Percentiles rank a stretch among this genome's conserved stretches.
phyloP scores from a whole-genome alignment of 176 grass and related monocot genomes.

The Dendrocalamus sinicus region DNA sequence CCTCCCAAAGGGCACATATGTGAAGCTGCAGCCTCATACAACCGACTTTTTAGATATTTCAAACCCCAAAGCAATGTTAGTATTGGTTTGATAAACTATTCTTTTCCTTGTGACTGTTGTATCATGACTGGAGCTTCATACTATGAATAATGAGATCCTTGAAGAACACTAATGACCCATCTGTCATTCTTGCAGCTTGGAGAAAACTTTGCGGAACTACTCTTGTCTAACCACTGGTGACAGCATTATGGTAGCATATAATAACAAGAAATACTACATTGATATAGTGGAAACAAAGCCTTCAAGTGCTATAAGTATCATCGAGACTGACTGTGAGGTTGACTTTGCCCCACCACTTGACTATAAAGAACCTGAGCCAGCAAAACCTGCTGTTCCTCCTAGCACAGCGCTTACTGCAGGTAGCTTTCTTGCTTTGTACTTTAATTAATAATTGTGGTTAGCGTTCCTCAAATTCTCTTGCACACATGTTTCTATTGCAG shows the following conservation, averaged over 20 bases:
- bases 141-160: neutral
- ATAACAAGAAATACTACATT: constrained; percentile 99
- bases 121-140: constrained; percentile 2
- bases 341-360: constrained; percentile 99
- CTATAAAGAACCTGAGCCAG: constrained; percentile 81
- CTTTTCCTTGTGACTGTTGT: constrained; percentile 16
- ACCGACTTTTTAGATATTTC: constrained; percentile 95
- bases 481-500: constrained; percentile 27
- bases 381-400: constrained; percentile 54
- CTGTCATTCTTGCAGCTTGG: constrained; percentile 71
- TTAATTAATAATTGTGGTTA: neutral
- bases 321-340: constrained; percentile 99
- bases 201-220: constrained; percentile 90
- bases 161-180: constrained; percentile 26
- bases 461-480: constrained; percentile 22
- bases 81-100: constrained; percentile 42
- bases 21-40: constrained; percentile 99
- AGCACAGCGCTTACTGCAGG: constrained; percentile 41
- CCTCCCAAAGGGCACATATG: constrained; percentile 97
- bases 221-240: constrained; percentile 96
- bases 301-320: constrained; percentile 87
- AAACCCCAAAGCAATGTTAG: constrained; percentile 98
- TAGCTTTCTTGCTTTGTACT: constrained; percentile 36
- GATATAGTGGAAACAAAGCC: constrained; percentile 99
- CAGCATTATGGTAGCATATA: constrained; percentile 99